These are phyloP conservation scores for Sicyos baderoa DNA, from an alignment of 306 rosid genomes.

Conservation along the genomic window DNA sequence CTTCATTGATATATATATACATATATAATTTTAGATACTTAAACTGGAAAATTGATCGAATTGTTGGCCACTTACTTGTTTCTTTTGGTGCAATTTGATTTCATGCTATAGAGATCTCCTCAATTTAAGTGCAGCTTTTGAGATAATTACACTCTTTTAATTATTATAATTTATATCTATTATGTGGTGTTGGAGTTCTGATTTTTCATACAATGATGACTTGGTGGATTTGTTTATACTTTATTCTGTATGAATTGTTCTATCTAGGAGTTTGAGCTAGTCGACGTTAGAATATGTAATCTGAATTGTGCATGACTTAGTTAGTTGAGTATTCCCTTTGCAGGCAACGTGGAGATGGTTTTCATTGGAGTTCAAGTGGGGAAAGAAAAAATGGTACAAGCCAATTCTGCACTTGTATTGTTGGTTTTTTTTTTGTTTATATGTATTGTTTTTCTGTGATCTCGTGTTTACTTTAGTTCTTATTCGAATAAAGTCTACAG, in stretches of 20 bases:
- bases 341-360: conserved; percentile 43
- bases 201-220: neutral
- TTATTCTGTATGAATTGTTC: neutral
- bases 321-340: conserved; percentile 16
- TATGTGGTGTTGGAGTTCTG: neutral
- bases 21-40: no score
- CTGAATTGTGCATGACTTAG: conserved; percentile 10
- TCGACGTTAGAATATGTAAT: neutral
- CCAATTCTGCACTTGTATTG: neutral
- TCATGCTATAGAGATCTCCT: neutral
- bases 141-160: neutral
- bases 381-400: conserved; percentile 30
- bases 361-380: conserved; percentile 16
- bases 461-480: conserved; percentile 21
- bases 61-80: conserved; percentile 2
- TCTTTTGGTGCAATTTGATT: neutral
- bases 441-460: neutral
- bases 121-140: neutral
- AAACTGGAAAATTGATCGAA: neutral
- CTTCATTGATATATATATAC: no score
- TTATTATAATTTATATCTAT: neutral
- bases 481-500: conserved; percentile 27
- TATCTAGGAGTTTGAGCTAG: conserved; percentile 2
- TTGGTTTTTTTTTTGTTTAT: neutral
- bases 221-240: neutral